Evolutionary conservation across 73 alveolate species (phyloP).

Genomic region (Breviolum minutum): DNA sequence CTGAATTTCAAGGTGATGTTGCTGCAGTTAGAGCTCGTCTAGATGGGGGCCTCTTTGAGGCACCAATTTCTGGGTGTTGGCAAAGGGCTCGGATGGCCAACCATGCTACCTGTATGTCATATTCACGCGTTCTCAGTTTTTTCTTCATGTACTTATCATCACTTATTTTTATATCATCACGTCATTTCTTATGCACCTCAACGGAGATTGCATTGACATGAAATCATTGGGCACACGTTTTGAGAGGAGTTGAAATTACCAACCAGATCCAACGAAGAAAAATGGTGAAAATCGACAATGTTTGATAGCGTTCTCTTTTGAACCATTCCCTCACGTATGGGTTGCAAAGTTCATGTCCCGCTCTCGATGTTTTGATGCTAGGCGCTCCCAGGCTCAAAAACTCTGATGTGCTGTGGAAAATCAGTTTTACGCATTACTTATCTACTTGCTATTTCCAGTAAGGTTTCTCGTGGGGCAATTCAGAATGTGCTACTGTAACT

Average conservation of each 20-base stretch:
- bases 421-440: background rate
- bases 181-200: background rate
- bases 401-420: background rate
- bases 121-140: background rate
- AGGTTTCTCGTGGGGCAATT: too few species aligned
- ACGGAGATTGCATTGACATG: background rate
- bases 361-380: too few species aligned
- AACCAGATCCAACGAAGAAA: background rate
- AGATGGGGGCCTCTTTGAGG: background rate
- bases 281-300: background rate
- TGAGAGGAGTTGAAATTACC: background rate
- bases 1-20: background rate
- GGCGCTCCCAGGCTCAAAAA: too few species aligned
- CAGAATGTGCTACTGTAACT: too few species aligned
- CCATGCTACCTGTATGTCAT: background rate
- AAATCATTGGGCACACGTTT: background rate
- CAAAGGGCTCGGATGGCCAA: background rate
- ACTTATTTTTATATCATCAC: background rate
- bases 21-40: constrained; percentile 19
- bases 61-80: background rate
- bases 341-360: background rate
- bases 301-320: background rate
- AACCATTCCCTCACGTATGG: background rate
- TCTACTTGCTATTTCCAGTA: background rate
- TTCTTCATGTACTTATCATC: background rate